Conservation (phyloP, 2,329 filamentous ascomycete species). For the Metarhizium brunneum region DNA sequence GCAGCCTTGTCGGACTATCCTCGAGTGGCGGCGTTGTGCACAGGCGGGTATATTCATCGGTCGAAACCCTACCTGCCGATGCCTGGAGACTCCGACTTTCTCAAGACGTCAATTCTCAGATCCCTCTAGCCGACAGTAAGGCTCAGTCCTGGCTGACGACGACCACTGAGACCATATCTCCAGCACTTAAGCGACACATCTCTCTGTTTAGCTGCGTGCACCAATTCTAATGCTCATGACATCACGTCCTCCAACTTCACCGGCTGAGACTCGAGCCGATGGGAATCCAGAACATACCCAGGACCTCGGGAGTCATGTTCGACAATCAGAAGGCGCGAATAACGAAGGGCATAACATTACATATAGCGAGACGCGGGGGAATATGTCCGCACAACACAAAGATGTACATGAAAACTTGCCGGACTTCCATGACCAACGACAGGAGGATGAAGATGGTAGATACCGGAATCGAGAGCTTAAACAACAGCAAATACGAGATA, state of each 20-base stretch:
- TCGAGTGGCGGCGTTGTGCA: not conserved
- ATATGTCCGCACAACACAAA: not conserved
- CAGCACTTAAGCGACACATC: not conserved
- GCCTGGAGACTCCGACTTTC: not conserved
- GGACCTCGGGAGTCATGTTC: not conserved
- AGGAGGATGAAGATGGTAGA: not conserved
- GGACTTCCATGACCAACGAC: not conserved
- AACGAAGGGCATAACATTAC: not conserved
- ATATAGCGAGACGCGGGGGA: not conserved
- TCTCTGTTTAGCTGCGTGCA: not conserved
- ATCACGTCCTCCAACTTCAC: constrained; percentile 5
- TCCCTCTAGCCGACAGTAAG: not conserved
- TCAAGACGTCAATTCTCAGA: not conserved
- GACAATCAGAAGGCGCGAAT: not conserved
- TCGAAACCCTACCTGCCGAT: not conserved
- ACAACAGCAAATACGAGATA: constrained; percentile 15
- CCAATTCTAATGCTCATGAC: constrained; percentile 8
- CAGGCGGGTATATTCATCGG: not conserved
- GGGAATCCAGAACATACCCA: constrained; percentile 2
- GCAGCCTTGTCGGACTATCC: not conserved
- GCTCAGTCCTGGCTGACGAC: not conserved
- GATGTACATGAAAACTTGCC: not conserved
- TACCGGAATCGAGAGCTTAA: constrained; percentile 2
- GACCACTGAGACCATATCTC: not conserved
- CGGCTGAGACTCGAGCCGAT: constrained; percentile 5